Base-by-base conservation (phyloP, 345 rosid species). In the Corchorus olitorius region DNA sequence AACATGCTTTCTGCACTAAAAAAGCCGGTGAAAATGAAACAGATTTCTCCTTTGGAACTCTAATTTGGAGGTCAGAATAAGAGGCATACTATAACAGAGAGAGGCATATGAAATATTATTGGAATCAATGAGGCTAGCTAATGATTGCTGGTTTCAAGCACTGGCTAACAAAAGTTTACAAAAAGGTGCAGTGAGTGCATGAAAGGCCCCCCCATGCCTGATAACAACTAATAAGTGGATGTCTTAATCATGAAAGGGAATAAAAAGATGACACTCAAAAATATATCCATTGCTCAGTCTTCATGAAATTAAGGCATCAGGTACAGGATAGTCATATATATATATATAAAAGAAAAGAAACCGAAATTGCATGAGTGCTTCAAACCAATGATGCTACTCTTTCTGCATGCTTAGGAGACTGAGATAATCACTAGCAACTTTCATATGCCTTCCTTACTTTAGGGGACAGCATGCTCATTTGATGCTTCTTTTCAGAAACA, bases 331-430 rank as follows among this genome's bases (percentile, higher is more conserved):
- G 12, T 27, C 41, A 49, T 48, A 4, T 6, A 65, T 48, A 4
- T 6, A 65, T 27, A 27, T 27, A 27, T 27, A 27, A 27, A 65
- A 43, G 15, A 2, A 15, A 62, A 11, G 4, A 65, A 27, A 27
- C 27, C 27, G 27, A 27, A 27, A 27, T 27, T 27, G 27, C 48
- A 46, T 45, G 76, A 74, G 76, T 74, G 76, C 76, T 15, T n/a
- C 17, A 48, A 74, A 34, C 20, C 61, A 63, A 74, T 62, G 59
- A 74, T 74, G 48, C 59, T n/a, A 6, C 17, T 35, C 77, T 35
- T 62, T 49, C 12, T 49, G 77, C 77, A 62, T 74, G 77, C 75
- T 54, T 56, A 12, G 0, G 33, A 66, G 35, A 45, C 41, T 68
- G 73, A 48, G 13, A 11, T 19, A 64, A 54, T 20, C 64, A 27